Conservation (phyloP, 225 moss, liverwort and hornwort genomes). For the Rhytidiadelphus loreus region DNA sequence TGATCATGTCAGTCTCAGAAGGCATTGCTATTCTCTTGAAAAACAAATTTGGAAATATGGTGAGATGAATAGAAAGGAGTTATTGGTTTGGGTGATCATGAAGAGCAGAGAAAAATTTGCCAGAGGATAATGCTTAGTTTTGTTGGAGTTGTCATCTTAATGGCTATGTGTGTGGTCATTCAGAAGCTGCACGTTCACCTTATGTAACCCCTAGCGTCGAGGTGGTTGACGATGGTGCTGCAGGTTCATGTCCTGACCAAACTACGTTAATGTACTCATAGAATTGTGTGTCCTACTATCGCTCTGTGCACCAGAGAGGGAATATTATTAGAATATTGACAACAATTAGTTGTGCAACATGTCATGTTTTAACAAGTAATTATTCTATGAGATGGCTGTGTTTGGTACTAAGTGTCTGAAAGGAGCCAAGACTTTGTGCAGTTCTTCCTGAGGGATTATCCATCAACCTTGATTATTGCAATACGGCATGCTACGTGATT, state of each 20-base stretch:
- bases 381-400: not conserved
- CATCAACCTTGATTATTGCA: not conserved
- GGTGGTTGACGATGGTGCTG: slow-evolving; percentile 67
- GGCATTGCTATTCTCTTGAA: not conserved
- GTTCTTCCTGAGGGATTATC: not conserved
- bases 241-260: slow-evolving; percentile 53
- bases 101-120: not conserved
- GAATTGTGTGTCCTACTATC: not conserved
- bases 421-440: not conserved
- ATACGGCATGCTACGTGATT: not conserved
- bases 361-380: not conserved
- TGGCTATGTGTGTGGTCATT: slow-evolving; percentile 28
- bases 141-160: not conserved
- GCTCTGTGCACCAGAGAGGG: not conserved
- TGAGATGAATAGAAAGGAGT: not conserved
- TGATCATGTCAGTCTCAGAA: not conserved
- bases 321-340: not conserved
- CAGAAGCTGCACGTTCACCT: slow-evolving; percentile 51
- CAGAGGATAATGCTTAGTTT: not conserved
- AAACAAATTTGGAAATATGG: not conserved
- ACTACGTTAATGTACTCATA: not conserved
- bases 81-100: not conserved
- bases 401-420: not conserved
- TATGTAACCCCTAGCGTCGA: slow-evolving; percentile 57
- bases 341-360: not conserved